Conservation (phyloP, 1,139 yeast species). For the Geotrichum reessii region DNA sequence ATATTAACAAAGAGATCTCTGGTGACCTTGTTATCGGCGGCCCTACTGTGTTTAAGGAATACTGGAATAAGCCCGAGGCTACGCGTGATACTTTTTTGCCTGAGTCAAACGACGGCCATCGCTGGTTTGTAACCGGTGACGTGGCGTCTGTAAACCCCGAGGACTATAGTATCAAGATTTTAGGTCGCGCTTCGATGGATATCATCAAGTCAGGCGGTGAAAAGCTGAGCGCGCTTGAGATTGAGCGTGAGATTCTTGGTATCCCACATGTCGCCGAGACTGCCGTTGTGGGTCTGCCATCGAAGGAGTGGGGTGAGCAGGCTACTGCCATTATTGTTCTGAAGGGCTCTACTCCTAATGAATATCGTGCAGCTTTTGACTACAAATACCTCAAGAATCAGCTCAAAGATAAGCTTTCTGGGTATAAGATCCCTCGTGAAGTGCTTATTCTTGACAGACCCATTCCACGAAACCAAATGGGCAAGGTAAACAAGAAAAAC, state of each 20-base stretch:
- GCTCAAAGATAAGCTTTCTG: conserved; percentile 28
- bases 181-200: conserved; percentile 39
- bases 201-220: conserved; percentile 38
- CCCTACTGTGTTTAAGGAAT: conserved; percentile 34
- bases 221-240: conserved; percentile 37
- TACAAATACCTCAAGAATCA: conserved; percentile 27
- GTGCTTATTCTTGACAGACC: conserved; percentile 18
- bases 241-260: conserved; percentile 37
- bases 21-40: conserved; percentile 37
- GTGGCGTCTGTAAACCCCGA: conserved; percentile 33
- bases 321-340: conserved; percentile 35
- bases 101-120: conserved; percentile 23
- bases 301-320: conserved; percentile 37
- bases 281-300: conserved; percentile 36
- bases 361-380: conserved; percentile 17
- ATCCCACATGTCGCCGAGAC: conserved; percentile 32
- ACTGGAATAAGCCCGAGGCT: conserved; percentile 35
- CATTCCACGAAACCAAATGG: conserved; percentile 37
- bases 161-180: conserved; percentile 31
- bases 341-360: conserved; percentile 16
- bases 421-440: conserved; percentile 33
- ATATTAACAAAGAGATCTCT: conserved; percentile 18
- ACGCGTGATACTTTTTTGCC: conserved; percentile 30
- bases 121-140: conserved; percentile 39
- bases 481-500: conserved; percentile 35